Conservation (phyloP, 1,139 yeast genomes). For the Yamadazyma triangularis region DNA sequence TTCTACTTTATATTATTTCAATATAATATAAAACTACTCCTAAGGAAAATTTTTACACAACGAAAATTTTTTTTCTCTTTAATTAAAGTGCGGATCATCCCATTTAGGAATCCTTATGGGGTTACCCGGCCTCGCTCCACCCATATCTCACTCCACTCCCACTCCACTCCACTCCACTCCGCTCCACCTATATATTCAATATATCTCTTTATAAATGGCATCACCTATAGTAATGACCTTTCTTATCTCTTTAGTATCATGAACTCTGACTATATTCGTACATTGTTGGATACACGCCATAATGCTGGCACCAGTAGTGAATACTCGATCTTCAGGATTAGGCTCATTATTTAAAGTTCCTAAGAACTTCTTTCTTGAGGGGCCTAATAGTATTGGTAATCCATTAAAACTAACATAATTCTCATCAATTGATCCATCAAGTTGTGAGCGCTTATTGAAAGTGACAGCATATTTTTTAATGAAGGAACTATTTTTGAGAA, state of each 20-base stretch:
- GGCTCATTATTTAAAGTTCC: slow-evolving; percentile 59
- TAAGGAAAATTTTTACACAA: too few relatives aligned
- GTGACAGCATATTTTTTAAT: slow-evolving; percentile 48
- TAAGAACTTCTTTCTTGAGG: slow-evolving; percentile 83
- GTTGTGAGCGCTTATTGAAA: slow-evolving; percentile 19
- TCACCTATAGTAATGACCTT: slow-evolving; percentile 71
- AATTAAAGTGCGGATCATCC: too few relatives aligned
- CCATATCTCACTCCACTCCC: too few relatives aligned
- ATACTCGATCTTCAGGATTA: slow-evolving; percentile 54
- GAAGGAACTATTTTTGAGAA: slow-evolving; percentile 56
- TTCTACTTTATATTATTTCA: too few relatives aligned
- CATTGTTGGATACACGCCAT: slow-evolving; percentile 72
- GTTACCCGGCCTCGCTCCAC: too few relatives aligned
- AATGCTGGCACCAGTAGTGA: slow-evolving; percentile 75
- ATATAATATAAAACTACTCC: too few relatives aligned
- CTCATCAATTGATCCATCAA: slow-evolving; percentile 11
- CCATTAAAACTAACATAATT: slow-evolving; percentile 42
- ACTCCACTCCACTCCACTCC: too few relatives aligned
- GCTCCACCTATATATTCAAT: too few relatives aligned
- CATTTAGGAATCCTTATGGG: too few relatives aligned
- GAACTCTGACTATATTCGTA: slow-evolving; percentile 83
- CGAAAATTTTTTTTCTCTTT: too few relatives aligned
- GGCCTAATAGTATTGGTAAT: slow-evolving; percentile 73
- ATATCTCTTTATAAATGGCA: slow-evolving; percentile 54
- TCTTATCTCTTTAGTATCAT: slow-evolving; percentile 66